These are phyloP conservation scores for Mycena rebaudengoi DNA, from an alignment of 768 basidiomycete genomes.

Conservation along the genomic window DNA sequence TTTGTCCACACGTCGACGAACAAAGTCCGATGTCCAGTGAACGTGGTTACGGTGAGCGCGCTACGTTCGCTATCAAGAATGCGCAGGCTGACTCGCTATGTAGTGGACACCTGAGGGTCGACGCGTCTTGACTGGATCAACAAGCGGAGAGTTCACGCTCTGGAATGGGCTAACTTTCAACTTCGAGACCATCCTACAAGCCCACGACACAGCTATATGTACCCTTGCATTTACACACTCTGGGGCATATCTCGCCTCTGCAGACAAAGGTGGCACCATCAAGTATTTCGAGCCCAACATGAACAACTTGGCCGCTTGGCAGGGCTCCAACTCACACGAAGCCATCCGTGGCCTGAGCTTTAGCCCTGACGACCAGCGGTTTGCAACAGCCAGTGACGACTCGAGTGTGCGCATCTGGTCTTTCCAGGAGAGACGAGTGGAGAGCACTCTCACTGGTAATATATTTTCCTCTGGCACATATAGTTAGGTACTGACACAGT, in stretches of 20 bases:
- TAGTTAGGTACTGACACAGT: background rate
- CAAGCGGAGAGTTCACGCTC: conserved; percentile 96
- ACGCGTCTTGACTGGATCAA: conserved; percentile 92
- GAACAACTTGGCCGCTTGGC: conserved; percentile 96
- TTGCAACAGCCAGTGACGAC: conserved; percentile 96
- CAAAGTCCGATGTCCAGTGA: conserved; percentile 97
- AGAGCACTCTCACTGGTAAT: conserved; percentile 85
- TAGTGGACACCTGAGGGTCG: conserved; percentile 99
- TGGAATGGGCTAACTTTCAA: conserved; percentile 99
- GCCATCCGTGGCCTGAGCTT: conserved; percentile 92
- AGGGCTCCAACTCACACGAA: conserved; percentile 86
- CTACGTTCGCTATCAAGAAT: background rate
- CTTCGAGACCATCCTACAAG: conserved; percentile 99
- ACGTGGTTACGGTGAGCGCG: conserved; percentile 90
- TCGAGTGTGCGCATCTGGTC: conserved; percentile 95
- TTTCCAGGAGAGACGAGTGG: conserved; percentile 90
- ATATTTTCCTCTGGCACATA: background rate
- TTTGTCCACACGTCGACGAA: conserved; percentile 99
- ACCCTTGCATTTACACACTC: conserved; percentile 91
- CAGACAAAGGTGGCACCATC: conserved; percentile 93
- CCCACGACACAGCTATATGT: conserved; percentile 95
- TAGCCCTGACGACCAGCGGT: conserved; percentile 89
- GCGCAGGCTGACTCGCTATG: background rate
- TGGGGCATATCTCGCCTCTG: conserved; percentile 91
- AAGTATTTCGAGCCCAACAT: conserved; percentile 99